Percentiles rank a stretch among this genome's conserved stretches.
Conservation (phyloP, 257 asterid genomes). For the Perilla frutescens region DNA sequence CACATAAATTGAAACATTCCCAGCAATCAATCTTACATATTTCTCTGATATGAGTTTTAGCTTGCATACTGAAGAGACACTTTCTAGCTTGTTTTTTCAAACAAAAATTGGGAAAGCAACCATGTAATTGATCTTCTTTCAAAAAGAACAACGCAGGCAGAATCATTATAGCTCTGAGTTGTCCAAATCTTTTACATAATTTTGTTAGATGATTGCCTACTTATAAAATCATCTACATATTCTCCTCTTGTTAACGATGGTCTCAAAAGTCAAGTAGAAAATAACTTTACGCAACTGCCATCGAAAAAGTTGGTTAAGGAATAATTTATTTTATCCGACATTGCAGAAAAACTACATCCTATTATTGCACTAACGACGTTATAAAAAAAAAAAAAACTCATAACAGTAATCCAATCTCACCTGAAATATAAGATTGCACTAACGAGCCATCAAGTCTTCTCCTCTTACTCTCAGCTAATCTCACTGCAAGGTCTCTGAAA, state of each 20-base stretch:
- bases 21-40: conserved; percentile 1
- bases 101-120: conserved; percentile 14
- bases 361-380: background rate
- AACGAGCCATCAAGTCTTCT: conserved; percentile 50
- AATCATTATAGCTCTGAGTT: conserved; percentile 19
- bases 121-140: conserved; percentile 1
- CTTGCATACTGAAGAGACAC: conserved; percentile 14
- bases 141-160: background rate
- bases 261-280: conserved; percentile 13
- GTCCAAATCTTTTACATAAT: background rate
- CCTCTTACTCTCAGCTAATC: conserved; percentile 68
- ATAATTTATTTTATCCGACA: background rate
- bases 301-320: background rate
- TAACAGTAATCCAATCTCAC: conserved; percentile 42
- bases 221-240: conserved; percentile 5
- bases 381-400: background rate
- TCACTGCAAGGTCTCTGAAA: conserved; percentile 50
- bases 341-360: background rate
- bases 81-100: conserved; percentile 19
- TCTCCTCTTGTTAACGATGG: conserved; percentile 22
- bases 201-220: background rate
- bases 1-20: background rate
- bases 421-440: conserved; percentile 45
- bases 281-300: background rate
- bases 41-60: background rate